phyloP scores from a whole-genome alignment of 495 filamentous ascomycete species.

The Penicillium antarcticum region DNA sequence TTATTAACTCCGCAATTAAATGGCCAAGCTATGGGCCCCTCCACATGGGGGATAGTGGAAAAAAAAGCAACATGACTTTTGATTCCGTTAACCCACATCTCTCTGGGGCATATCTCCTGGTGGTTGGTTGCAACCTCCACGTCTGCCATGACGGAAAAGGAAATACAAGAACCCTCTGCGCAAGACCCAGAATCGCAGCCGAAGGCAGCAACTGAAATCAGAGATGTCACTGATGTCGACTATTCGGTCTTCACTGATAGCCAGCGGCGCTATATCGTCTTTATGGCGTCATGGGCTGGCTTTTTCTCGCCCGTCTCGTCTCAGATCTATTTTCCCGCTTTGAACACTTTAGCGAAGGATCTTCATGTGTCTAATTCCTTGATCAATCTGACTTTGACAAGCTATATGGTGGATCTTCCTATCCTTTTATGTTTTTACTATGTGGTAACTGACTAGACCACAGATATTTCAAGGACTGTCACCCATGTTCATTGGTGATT shows the following conservation, averaged over 20 bases:
- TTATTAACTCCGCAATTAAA: slow-evolving; percentile 11
- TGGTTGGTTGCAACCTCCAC: not conserved
- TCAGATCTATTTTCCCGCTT: slow-evolving; percentile 73
- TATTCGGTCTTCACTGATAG: slow-evolving; percentile 25
- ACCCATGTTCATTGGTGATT: slow-evolving; percentile 46
- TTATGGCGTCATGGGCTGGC: slow-evolving; percentile 59
- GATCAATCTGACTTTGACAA: slow-evolving; percentile 69
- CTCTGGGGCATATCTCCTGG: too few relatives aligned
- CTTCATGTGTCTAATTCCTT: slow-evolving; percentile 56
- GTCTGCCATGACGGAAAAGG: not conserved
- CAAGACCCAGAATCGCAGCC: slow-evolving; percentile 6
- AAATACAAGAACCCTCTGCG: not conserved
- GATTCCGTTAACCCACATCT: not conserved
- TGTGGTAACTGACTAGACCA: not conserved
- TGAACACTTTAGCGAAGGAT: slow-evolving; percentile 57
- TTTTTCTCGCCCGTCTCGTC: slow-evolving; percentile 71
- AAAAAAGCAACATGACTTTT: not conserved
- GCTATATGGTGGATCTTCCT: slow-evolving; percentile 49
- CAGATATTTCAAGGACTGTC: slow-evolving; percentile 50
- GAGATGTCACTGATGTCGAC: slow-evolving; percentile 15
- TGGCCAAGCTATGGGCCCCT: not conserved
- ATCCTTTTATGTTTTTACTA: not conserved
- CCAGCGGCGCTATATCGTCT: slow-evolving; percentile 43
- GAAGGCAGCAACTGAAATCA: slow-evolving; percentile 5
- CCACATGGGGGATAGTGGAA: slow-evolving; percentile 2